Conservation (phyloP, 306 rosid genomes). For the Hippophae gyantsensis region DNA sequence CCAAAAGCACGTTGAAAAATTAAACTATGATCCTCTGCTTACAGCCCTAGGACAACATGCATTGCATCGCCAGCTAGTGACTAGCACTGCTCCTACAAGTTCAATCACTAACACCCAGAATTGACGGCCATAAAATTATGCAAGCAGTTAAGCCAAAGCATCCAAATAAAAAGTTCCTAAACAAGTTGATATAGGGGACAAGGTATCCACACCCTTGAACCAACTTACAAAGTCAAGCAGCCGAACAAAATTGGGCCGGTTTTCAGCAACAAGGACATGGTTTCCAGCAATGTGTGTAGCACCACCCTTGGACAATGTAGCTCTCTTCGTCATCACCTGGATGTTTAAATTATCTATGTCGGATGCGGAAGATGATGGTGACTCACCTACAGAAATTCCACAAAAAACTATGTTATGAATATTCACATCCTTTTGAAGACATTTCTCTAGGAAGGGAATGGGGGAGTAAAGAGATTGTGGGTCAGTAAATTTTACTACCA, state of each 20-base stretch:
- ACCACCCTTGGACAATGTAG: constrained; percentile 32
- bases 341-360: constrained; percentile 63
- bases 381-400: constrained; percentile 42
- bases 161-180: constrained; percentile 1
- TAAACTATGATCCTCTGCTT: neutral
- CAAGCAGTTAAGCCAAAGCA: constrained; percentile 3
- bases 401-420: constrained; percentile 11
- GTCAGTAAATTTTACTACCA: too few relatives aligned
- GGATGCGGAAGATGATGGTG: constrained; percentile 74
- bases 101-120: neutral
- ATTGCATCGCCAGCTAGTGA: constrained; percentile 4
- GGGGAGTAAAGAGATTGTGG: too few relatives aligned
- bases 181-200: constrained; percentile 11
- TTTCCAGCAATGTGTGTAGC: constrained; percentile 35
- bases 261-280: constrained; percentile 44
- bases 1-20: constrained; percentile 11
- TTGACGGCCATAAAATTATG: constrained; percentile 4
- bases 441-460: neutral
- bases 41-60: neutral
- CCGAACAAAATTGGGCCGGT: constrained; percentile 38
- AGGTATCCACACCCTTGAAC: constrained; percentile 5
- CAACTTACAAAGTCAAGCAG: constrained; percentile 66
- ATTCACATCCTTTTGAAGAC: neutral
- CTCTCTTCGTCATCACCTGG: constrained; percentile 41
- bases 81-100: neutral